phyloP scores from a whole-genome alignment of 495 filamentous ascomycete genomes.

The Hypomontagnella submonticulosa region DNA sequence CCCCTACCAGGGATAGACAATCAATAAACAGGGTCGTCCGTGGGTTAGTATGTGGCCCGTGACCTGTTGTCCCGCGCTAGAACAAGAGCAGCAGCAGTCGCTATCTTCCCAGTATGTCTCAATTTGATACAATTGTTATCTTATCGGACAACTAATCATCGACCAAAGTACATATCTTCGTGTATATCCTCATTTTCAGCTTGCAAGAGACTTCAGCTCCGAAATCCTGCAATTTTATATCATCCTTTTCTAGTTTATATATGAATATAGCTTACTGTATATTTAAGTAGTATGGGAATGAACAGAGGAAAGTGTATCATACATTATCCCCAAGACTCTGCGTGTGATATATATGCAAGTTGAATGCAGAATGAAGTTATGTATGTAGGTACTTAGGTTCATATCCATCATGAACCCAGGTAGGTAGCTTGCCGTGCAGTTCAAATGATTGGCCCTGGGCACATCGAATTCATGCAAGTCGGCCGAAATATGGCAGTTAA shows the following conservation, averaged over 20 bases:
- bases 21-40: conserved; percentile 31
- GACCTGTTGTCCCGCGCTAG: conserved; percentile 25
- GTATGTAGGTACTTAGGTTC: neutral
- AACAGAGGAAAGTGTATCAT: conserved; percentile 3
- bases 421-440: too few species aligned
- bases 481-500: neutral
- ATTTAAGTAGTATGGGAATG: conserved; percentile 3
- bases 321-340: conserved; percentile 5
- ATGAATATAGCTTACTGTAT: neutral
- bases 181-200: neutral
- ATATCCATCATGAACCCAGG: neutral
- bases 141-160: conserved; percentile 15
- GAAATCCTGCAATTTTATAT: conserved; percentile 13
- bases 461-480: conserved; percentile 5
- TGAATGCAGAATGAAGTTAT: conserved; percentile 5
- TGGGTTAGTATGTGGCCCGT: conserved; percentile 17
- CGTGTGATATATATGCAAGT: conserved; percentile 10
- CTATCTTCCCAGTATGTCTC: conserved; percentile 5
- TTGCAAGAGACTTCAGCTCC: neutral
- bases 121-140: conserved; percentile 21
- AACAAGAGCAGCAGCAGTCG: conserved; percentile 5
- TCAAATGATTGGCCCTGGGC: conserved; percentile 5
- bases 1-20: conserved; percentile 7
- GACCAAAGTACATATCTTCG: neutral
- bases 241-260: neutral